Percentiles rank a stretch among this genome's conserved stretches.
These are phyloP conservation scores for Cladorrhinum sp. DNA, from an alignment of 2,329 filamentous ascomycete genomes.

Conservation along the genomic window DNA sequence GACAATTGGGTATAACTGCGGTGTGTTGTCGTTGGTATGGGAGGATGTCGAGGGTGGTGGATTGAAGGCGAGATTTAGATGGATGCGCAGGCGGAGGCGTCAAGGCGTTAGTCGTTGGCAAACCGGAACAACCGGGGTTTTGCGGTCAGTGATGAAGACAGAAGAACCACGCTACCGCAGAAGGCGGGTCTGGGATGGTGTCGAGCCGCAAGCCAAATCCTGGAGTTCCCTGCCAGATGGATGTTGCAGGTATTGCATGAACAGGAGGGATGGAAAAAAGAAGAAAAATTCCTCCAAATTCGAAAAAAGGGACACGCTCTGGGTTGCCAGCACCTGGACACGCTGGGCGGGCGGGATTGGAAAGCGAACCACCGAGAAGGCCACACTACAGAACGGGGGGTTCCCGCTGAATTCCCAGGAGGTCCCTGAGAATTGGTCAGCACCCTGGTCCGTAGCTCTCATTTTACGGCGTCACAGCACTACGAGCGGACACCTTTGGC, in stretches of 20 bases:
- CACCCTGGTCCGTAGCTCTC: slow-evolving; percentile 19
- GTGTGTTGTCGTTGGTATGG: slow-evolving; percentile 7
- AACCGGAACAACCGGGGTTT: slow-evolving; percentile 27
- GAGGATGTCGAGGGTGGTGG: not conserved
- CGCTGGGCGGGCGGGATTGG: not conserved
- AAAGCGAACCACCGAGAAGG: slow-evolving; percentile 13
- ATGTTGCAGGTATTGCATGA: slow-evolving; percentile 7
- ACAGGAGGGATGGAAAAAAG: slow-evolving; percentile 4
- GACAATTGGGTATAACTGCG: not conserved
- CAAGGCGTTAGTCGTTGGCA: slow-evolving; percentile 14
- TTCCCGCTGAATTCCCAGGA: slow-evolving; percentile 9
- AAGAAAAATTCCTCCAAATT: not conserved
- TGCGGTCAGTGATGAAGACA: slow-evolving; percentile 17
- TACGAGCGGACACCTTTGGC: slow-evolving; percentile 16
- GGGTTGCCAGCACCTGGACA: slow-evolving; percentile 1
- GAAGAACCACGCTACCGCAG: slow-evolving; percentile 15
- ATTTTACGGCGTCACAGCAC: slow-evolving; percentile 26
- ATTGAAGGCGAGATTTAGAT: slow-evolving; percentile 25
- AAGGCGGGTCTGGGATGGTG: slow-evolving; percentile 6
- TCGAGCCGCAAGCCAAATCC: slow-evolving; percentile 8
- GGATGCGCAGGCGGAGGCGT: slow-evolving; percentile 19
- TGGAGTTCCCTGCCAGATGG: slow-evolving; percentile 6
- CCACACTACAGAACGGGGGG: slow-evolving; percentile 13
- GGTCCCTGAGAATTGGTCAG: slow-evolving; percentile 29
- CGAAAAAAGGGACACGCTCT: slow-evolving; percentile 7